A percentile compares a stretch with the other conserved stretches of the same genome.
Evolutionary conservation across 257 asterid genomes (phyloP).

Genomic region (Solanum rostratum): DNA sequence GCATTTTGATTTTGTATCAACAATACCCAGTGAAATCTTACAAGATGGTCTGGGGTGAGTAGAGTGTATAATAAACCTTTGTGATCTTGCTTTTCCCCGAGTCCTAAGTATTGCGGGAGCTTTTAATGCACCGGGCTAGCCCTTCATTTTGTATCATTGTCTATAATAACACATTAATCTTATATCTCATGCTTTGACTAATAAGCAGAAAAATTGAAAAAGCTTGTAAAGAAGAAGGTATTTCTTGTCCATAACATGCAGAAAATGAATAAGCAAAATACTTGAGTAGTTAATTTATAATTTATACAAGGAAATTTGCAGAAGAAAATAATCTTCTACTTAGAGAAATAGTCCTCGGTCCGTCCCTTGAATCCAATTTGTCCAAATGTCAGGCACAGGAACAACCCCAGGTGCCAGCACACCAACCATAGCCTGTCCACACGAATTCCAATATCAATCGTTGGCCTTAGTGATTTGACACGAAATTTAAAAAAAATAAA

Average conservation of each 20-base stretch:
- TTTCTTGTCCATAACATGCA: background rate
- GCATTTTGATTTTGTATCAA: no score
- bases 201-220: background rate
- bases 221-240: background rate
- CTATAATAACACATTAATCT: background rate
- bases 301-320: background rate
- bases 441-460: background rate
- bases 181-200: background rate
- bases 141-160: background rate
- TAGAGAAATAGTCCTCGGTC: constrained; percentile 66
- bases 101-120: no score
- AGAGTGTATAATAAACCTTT: no score
- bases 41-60: no score
- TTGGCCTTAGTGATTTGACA: no score
- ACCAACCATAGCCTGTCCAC: constrained; percentile 76
- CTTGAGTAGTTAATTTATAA: background rate
- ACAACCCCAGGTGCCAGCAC: constrained; percentile 84
- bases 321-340: background rate
- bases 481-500: no score
- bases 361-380: constrained; percentile 99
- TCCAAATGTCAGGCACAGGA: constrained; percentile 71
- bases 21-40: no score
- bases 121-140: no score
- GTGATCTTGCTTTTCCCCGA: no score
- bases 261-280: background rate